Percentiles rank a stretch among this genome's conserved stretches.
These are phyloP conservation scores for Xylaria sp. DNA, from an alignment of 2,329 filamentous ascomycete genomes.

Conservation along the genomic window DNA sequence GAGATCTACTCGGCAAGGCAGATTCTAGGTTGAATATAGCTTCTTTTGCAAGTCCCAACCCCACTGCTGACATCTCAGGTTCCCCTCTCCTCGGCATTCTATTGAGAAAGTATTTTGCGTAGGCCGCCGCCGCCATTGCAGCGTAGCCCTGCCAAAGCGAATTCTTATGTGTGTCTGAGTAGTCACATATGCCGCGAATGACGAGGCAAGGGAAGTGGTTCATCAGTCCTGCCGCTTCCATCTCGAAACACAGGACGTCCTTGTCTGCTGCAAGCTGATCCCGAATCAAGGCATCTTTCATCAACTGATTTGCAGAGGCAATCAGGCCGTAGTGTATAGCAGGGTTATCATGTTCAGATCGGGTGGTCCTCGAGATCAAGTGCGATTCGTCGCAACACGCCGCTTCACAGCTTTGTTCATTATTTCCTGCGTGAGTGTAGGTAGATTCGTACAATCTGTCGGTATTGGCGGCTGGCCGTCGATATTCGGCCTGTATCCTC, in stretches of 20 bases:
- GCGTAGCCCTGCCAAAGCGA: conserved; percentile 31
- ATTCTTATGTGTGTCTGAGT: conserved; percentile 35
- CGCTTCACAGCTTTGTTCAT: not conserved
- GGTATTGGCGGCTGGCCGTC: conserved; percentile 26
- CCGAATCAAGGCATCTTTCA: conserved; percentile 33
- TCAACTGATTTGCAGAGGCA: conserved; percentile 37
- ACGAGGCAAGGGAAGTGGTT: conserved; percentile 36
- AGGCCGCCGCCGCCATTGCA: conserved; percentile 31
- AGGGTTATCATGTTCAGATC: conserved; percentile 25
- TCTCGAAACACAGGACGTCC: conserved; percentile 39
- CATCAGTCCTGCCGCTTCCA: conserved; percentile 37
- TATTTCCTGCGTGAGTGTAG: not conserved
- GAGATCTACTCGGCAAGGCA: too few species aligned
- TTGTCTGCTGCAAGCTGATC: conserved; percentile 30
- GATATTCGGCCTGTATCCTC: conserved; percentile 32
- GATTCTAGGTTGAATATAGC: too few species aligned
- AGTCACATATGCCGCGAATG: conserved; percentile 39
- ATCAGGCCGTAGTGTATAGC: conserved; percentile 41
- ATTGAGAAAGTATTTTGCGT: conserved; percentile 23
- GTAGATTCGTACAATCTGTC: conserved; percentile 35
- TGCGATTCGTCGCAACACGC: conserved; percentile 2
- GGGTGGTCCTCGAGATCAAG: not conserved
- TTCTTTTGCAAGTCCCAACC: too few species aligned
- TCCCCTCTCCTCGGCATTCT: conserved; percentile 3
- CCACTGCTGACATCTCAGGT: too few species aligned